Conservation (phyloP, 371 early-diverging fungal species). For the Mortierella sp. region DNA sequence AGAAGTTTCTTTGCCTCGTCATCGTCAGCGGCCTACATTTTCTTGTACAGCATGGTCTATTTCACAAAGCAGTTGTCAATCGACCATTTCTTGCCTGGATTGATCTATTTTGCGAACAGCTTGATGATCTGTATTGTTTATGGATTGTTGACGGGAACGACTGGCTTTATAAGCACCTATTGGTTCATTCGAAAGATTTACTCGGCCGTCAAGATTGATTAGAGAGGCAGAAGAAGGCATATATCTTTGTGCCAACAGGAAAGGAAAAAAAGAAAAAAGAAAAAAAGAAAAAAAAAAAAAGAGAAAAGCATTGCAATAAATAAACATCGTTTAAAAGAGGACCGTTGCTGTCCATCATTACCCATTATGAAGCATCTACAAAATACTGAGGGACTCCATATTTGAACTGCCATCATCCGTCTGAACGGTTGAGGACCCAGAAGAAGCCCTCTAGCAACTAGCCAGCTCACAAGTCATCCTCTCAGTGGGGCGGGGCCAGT, state of each 20-base stretch:
- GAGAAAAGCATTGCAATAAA: background rate
- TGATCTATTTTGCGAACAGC: conserved; percentile 66
- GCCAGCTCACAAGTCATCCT: no score
- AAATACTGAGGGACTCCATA: no score
- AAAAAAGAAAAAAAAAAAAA: background rate
- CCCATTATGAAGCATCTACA: no score
- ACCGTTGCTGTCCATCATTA: no score
- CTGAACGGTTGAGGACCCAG: no score
- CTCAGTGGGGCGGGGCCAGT: no score
- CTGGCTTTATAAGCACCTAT: conserved; percentile 81
- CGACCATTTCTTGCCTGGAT: conserved; percentile 60
- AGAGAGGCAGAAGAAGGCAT: background rate
- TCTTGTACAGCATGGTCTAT: conserved; percentile 69
- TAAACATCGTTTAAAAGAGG: no score
- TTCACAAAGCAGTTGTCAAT: conserved; percentile 61
- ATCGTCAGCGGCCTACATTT: conserved; percentile 78
- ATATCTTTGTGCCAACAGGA: background rate
- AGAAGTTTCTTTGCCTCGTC: conserved; percentile 79
- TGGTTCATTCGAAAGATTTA: conserved; percentile 82
- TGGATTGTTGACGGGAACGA: conserved; percentile 77
- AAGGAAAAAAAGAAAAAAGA: background rate
- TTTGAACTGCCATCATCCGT: no score
- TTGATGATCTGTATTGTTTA: conserved; percentile 62
- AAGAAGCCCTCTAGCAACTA: no score
- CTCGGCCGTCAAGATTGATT: conserved; percentile 74